Evolutionary conservation across 2,329 filamentous ascomycete genomes (phyloP).

Genomic region (Penicillium olsonii): DNA sequence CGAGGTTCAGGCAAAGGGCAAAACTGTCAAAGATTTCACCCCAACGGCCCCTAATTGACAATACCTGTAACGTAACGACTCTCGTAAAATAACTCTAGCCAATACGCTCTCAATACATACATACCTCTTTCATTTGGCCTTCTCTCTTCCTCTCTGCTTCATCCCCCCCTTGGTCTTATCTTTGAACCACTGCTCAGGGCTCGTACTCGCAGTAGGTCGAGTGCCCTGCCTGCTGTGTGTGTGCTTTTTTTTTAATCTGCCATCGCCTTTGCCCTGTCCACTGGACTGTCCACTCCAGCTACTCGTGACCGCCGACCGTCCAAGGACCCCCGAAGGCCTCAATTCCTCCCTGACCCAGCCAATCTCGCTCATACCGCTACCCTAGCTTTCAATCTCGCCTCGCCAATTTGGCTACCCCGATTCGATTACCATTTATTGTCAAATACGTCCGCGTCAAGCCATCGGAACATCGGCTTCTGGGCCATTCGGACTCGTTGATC

Average conservation of each 20-base stretch:
- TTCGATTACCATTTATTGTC: not conserved
- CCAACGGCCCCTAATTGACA: conserved; percentile 5
- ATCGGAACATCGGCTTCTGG: conserved; percentile 6
- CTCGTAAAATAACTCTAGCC: conserved; percentile 11
- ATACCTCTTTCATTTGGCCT: conserved; percentile 22
- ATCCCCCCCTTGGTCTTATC: conserved; percentile 23
- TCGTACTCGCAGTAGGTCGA: conserved; percentile 35
- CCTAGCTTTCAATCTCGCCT: not conserved
- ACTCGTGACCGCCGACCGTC: conserved; percentile 10
- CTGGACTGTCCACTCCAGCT: conserved; percentile 4
- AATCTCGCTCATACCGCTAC: conserved; percentile 9
- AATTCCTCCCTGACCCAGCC: conserved; percentile 12
- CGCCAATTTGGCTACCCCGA: not conserved
- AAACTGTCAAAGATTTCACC: conserved; percentile 2
- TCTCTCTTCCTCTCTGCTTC: conserved; percentile 21
- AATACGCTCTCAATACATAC: conserved; percentile 28
- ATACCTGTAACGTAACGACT: conserved; percentile 5
- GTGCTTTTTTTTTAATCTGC: conserved; percentile 10
- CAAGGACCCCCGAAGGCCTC: conserved; percentile 7
- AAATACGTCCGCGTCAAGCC: not conserved
- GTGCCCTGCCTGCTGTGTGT: conserved; percentile 20
- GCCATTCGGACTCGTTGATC: conserved; percentile 1
- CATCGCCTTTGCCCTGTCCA: conserved; percentile 9
- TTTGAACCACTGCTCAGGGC: conserved; percentile 31
- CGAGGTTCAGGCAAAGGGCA: not conserved